These are phyloP conservation scores for Xylariomycetidae sp. DNA, from an alignment of 2,329 filamentous ascomycete species.

Conservation along the genomic window DNA sequence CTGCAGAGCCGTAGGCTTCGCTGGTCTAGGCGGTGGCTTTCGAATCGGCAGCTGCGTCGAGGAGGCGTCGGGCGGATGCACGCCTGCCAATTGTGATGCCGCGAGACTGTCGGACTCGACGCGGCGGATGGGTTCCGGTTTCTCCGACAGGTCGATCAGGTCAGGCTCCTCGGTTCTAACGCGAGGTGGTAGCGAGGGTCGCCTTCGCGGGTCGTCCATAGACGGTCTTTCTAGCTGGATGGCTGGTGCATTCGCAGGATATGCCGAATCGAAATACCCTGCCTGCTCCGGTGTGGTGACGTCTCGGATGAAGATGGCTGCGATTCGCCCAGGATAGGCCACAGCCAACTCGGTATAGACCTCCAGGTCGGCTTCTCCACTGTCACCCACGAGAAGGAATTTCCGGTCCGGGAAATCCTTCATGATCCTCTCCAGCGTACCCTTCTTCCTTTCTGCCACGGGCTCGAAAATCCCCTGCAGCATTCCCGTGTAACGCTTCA, in stretches of 20 bases:
- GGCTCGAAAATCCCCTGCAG: constrained; percentile 97
- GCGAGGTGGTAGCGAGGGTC: constrained; percentile 31
- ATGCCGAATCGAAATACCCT: constrained; percentile 69
- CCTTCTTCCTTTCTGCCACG: constrained; percentile 89
- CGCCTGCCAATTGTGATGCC: constrained; percentile 5
- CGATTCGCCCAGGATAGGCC: constrained; percentile 73
- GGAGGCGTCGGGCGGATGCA: constrained; percentile 22
- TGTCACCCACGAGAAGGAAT: constrained; percentile 91
- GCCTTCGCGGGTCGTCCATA: constrained; percentile 15
- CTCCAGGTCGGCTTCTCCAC: constrained; percentile 92
- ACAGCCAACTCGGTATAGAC: constrained; percentile 92
- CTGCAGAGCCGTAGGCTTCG: constrained; percentile 51
- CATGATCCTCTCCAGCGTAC: constrained; percentile 77
- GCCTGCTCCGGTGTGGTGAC: constrained; percentile 73
- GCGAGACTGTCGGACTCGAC: constrained; percentile 29
- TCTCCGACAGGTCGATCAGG: constrained; percentile 55
- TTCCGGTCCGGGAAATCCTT: constrained; percentile 82
- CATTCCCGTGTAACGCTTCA: constrained; percentile 97
- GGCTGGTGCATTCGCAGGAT: constrained; percentile 16
- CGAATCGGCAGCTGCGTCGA: too few relatives aligned
- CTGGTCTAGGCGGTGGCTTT: constrained; percentile 47
- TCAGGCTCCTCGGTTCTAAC: constrained; percentile 26
- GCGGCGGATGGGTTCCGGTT: constrained; percentile 34
- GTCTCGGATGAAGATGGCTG: constrained; percentile 90
- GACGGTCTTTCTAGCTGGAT: too few relatives aligned